phyloP scores from a whole-genome alignment of 2,329 filamentous ascomycete genomes.

The Dactylellina parvicollis region DNA sequence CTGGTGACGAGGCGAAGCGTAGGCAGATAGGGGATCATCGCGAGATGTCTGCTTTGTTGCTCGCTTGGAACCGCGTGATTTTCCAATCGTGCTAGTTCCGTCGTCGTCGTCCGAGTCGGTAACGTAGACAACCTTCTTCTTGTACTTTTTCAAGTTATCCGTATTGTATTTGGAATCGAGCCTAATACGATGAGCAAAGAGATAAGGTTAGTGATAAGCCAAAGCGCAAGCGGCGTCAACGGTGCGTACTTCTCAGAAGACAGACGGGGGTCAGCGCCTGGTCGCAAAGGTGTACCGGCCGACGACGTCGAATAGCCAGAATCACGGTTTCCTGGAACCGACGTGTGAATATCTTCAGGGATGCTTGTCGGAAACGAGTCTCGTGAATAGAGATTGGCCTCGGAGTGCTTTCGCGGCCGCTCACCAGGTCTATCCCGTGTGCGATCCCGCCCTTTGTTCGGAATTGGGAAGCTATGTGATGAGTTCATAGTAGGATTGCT shows the following conservation, averaged over 20 bases:
- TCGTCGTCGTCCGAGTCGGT: conserved; percentile 45
- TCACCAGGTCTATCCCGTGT: conserved; percentile 49
- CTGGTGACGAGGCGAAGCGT: conserved; percentile 32
- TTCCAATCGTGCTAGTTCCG: conserved; percentile 37
- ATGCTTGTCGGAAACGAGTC: conserved; percentile 46
- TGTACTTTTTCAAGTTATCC: conserved; percentile 50
- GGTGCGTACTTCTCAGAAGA: conserved; percentile 50
- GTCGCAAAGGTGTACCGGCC: conserved; percentile 31
- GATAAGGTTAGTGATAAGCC: conserved; percentile 12
- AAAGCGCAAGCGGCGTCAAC: neutral
- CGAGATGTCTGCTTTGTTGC: conserved; percentile 40
- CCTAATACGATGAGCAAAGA: conserved; percentile 8
- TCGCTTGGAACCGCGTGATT: conserved; percentile 32
- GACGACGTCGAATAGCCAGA: conserved; percentile 49
- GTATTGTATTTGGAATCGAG: conserved; percentile 27
- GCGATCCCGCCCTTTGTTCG: conserved; percentile 47
- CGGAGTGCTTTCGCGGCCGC: conserved; percentile 43
- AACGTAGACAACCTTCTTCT: conserved; percentile 43
- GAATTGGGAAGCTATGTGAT: conserved; percentile 27
- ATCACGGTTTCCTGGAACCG: conserved; percentile 46
- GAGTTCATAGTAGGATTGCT: conserved; percentile 47
- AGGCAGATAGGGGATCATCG: conserved; percentile 34
- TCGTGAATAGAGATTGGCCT: conserved; percentile 39
- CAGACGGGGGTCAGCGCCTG: conserved; percentile 17
- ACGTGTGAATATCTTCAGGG: conserved; percentile 45